Base-by-base conservation (phyloP, 139 green algal species). In the Bryopsis sp. region DNA sequence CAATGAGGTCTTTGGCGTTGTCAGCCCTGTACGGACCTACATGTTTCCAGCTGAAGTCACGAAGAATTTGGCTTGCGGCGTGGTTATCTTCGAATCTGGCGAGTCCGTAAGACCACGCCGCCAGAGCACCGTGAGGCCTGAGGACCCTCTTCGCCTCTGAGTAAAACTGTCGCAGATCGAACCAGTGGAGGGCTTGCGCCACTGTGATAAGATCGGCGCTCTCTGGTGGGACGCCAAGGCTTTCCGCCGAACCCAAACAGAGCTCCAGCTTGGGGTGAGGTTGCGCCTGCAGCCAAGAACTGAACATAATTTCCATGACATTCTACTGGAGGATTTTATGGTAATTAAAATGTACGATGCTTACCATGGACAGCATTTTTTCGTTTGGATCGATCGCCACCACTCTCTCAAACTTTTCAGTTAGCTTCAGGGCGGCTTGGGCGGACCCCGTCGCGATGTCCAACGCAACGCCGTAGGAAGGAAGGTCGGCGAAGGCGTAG, bases 371-470 rank as follows among this genome's bases (percentile, higher is more conserved):
- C n/a, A n/a, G n/a, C n/a, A n/a, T n/a, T n/a, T n/a, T n/a, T n/a
- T n/a, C n/a, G n/a, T n/a, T n/a, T n/a, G n/a, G n/a, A n/a, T 65
- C 58, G 4, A 65, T 22, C 15, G 28, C 58, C 24, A 65, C 31
- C 32, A 65, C 58, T 22, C 31, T 31, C 43, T 39, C 6, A 33
- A 65, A 65, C 5, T 6, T 65, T 26, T 39, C 15, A 3, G 58
- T 33, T 7, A 65, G 29, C 3, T 39, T 31, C 8, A 24, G 6
- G 6, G 31, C n/a, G 7, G 58, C 58, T 39, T 65, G 58, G 15
- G 32, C 58, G 26, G 58, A 47, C n/a, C 58, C 58, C n/a, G 58
- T 65, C 31, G 58, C 58, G 6, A 65, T 33, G 31, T 65, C 58
- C 4, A 65, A 31, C n/a, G 58, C 58, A 15, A 65, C 15, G 4